Evolutionary conservation across 1,284 basidiomycete species (phyloP).

Genomic region (Austroboletus rostrupii): DNA sequence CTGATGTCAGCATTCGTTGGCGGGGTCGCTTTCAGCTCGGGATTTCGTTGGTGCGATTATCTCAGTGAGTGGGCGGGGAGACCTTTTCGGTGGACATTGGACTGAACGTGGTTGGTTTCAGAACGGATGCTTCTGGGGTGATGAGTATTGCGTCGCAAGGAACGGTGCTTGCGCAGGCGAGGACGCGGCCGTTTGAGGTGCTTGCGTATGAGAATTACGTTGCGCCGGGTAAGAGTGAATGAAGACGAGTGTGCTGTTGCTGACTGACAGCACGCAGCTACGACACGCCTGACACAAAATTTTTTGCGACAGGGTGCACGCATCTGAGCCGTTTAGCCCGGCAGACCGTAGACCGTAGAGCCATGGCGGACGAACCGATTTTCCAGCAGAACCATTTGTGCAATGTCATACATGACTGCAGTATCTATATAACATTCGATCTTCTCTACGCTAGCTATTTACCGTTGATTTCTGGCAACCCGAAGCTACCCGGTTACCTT

Average conservation of each 20-base stretch:
- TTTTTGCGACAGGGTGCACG: constrained; percentile 77
- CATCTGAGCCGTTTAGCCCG: constrained; percentile 55
- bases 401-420: constrained; percentile 11
- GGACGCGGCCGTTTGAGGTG: constrained; percentile 76
- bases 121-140: constrained; percentile 49
- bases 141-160: constrained; percentile 50
- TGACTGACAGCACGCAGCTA: constrained; percentile 31
- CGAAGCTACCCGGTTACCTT: constrained; percentile 1
- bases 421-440: constrained; percentile 24
- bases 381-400: constrained; percentile 3
- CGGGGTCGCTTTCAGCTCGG: constrained; percentile 74
- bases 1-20: constrained; percentile 81
- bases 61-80: constrained; percentile 55
- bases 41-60: constrained; percentile 71
- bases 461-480: constrained; percentile 14
- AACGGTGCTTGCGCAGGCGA: constrained; percentile 58
- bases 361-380: constrained; percentile 7
- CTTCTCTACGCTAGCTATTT: constrained; percentile 28
- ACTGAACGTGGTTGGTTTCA: constrained; percentile 27
- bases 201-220: constrained; percentile 67
- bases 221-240: constrained; percentile 64
- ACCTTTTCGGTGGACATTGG: constrained; percentile 8
- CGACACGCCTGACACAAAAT: constrained; percentile 50
- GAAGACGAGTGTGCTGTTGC: constrained; percentile 13
- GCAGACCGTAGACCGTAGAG: constrained; percentile 31